These are phyloP conservation scores for Paramecium sonneborni DNA, from an alignment of 73 alveolate genomes.

Conservation along the genomic window DNA sequence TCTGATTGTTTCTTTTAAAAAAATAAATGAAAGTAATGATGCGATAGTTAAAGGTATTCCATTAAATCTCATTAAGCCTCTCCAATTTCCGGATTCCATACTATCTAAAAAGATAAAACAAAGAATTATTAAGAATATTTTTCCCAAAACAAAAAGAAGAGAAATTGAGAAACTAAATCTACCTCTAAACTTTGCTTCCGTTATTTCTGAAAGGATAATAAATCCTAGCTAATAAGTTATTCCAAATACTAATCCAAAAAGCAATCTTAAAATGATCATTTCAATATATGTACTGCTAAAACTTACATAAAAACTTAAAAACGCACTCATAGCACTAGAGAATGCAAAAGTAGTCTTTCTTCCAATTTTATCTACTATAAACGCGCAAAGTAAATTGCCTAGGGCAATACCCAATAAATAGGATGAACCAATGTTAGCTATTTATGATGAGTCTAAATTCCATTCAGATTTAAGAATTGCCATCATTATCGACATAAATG, in stretches of 20 bases:
- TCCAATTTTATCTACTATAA: not conserved
- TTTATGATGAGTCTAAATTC: not conserved
- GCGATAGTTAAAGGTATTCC: not conserved
- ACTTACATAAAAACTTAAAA: not conserved
- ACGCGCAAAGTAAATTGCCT: not conserved
- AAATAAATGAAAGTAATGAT: not conserved
- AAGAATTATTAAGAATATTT: not conserved
- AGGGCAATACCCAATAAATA: not conserved
- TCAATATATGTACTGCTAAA: not conserved
- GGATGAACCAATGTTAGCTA: not conserved
- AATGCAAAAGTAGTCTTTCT: not conserved
- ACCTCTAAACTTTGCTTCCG: slow-evolving; percentile 24
- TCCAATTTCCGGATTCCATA: slow-evolving; percentile 37
- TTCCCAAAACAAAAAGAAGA: not conserved
- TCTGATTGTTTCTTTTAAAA: slow-evolving; percentile 24
- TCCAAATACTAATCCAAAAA: slow-evolving; percentile 2
- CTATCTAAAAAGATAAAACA: slow-evolving; percentile 7
- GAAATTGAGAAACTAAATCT: not conserved
- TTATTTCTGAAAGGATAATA: not conserved
- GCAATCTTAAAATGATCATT: not conserved
- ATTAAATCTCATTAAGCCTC: not conserved
- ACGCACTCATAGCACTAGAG: not conserved
- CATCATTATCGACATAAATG: slow-evolving; percentile 8
- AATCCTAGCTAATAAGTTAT: slow-evolving; percentile 12
- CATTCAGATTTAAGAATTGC: not conserved